phyloP scores from a whole-genome alignment of 108 stramenopile genomes.

The Stephanodiscus triporus region DNA sequence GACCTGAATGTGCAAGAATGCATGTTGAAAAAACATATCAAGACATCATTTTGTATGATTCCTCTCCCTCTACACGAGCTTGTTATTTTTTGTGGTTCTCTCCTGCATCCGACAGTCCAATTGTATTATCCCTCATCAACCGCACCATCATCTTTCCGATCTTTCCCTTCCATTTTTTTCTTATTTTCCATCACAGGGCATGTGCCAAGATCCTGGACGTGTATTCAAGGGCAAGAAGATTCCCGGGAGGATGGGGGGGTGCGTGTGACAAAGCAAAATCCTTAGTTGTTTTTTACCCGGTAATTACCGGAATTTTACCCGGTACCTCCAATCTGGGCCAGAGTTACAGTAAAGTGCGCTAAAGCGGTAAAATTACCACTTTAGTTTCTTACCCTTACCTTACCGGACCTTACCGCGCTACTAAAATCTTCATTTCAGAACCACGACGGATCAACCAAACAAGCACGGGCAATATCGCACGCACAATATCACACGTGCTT shows the following conservation, averaged over 20 bases:
- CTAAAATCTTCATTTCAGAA: too few species aligned
- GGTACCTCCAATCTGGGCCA: too few species aligned
- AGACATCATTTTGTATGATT: neutral
- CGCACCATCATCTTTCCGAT: too few species aligned
- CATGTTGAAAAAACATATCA: constrained; percentile 8
- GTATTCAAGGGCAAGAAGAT: constrained; percentile 99
- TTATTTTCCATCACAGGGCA: constrained; percentile 35
- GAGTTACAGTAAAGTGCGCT: too few species aligned
- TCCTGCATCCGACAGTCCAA: neutral
- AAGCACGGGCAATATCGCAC: too few species aligned
- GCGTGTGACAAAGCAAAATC: constrained; percentile 87
- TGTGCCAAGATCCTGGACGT: constrained; percentile 93
- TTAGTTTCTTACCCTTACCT: too few species aligned
- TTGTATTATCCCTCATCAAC: neutral
- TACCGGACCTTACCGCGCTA: too few species aligned
- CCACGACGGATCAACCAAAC: too few species aligned
- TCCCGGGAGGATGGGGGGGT: constrained; percentile 97
- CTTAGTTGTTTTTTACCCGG: too few species aligned
- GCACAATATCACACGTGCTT: too few species aligned
- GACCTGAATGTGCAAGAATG: constrained; percentile 11
- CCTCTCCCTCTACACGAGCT: neutral
- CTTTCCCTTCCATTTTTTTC: neutral
- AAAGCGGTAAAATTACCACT: too few species aligned
- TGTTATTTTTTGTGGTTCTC: neutral
- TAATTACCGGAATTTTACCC: too few species aligned